Conservation (phyloP, 768 basidiomycete species). For the Tricholoma hemisulphureum region DNA sequence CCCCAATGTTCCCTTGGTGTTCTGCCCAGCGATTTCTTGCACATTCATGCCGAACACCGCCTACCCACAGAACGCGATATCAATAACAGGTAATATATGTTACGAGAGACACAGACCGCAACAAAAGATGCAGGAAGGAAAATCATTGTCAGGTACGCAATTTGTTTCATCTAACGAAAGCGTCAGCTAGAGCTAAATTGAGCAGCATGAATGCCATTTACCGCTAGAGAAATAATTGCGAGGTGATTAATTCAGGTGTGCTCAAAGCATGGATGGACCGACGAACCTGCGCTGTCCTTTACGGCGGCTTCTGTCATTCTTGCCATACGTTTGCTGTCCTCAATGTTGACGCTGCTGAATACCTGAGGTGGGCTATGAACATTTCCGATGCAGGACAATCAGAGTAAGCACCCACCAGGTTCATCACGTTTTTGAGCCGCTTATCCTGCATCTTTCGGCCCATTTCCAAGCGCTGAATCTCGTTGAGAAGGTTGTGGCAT, state of each 20-base stretch:
- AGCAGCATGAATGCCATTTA: conserved; percentile 9
- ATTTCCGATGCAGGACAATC: background rate
- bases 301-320: conserved; percentile 52
- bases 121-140: conserved; percentile 59
- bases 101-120: conserved; percentile 33
- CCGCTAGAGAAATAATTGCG: conserved; percentile 14
- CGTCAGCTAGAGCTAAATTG: background rate
- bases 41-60: conserved; percentile 63
- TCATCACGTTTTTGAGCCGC: conserved; percentile 52
- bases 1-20: conserved; percentile 36
- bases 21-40: conserved; percentile 41
- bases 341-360: conserved; percentile 58
- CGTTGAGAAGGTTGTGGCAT: conserved; percentile 47
- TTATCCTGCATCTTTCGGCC: conserved; percentile 46
- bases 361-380: conserved; percentile 35
- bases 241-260: conserved; percentile 1
- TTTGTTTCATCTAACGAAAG: conserved; percentile 47
- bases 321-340: conserved; percentile 52
- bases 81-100: background rate
- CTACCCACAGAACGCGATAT: conserved; percentile 31
- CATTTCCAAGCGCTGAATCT: conserved; percentile 46
- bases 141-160: conserved; percentile 61
- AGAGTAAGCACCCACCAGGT: conserved; percentile 35
- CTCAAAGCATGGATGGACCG: background rate
- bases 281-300: conserved; percentile 46